Base-by-base conservation (phyloP, 202 grass and related monocot species). In the Sporobolus alterniflorus region DNA sequence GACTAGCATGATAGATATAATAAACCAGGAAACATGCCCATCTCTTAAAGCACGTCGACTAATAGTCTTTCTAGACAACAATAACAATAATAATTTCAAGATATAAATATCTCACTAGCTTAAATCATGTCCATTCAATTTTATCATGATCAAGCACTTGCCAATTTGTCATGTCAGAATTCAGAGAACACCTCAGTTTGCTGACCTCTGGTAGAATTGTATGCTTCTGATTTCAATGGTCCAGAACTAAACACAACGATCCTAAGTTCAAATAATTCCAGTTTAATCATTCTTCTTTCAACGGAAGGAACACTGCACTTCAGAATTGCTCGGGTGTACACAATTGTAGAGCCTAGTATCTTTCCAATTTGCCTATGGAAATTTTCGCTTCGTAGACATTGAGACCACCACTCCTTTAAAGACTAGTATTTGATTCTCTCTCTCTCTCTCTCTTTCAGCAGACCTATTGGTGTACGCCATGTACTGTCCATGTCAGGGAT, bases 401-500 rank as follows among this genome's bases (percentile, higher is more conserved):
- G 16, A 48, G 17, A 22, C 5, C 30, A 36, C 71, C 72, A 71
- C 77, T 80, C 43, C 9, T 75, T 56, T 31, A 71, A 33, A 39
- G 46, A 60, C 22, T 39, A 39, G n/a, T 49, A 22, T 25, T 77
- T 31, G 72, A 43, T 72, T 50, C 69, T 5, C 29, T 83, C 83
- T 83, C 88, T 52, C 67, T 52, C 66, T 5, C 30, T 85, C 82
- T 77, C 87, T 49, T 33, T 74, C 78, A 64, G 25, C 41, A 49
- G 32, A 78, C 74, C 59, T 79, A 63, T 83, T 28, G 39, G 50
- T 46, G 34, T 47, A 56, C 42, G 71, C 25, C 63, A 79, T 39
- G 7, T 4, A 4, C 5, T 55, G 84, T 90, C 88, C 80, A 71
- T 55, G 54, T 87, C 88, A 66, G 75, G 75, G 75, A 76, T 83